Base-by-base conservation (phyloP, 228 moss, liverwort and hornwort genomes). In the Sphagnum fallax region DNA sequence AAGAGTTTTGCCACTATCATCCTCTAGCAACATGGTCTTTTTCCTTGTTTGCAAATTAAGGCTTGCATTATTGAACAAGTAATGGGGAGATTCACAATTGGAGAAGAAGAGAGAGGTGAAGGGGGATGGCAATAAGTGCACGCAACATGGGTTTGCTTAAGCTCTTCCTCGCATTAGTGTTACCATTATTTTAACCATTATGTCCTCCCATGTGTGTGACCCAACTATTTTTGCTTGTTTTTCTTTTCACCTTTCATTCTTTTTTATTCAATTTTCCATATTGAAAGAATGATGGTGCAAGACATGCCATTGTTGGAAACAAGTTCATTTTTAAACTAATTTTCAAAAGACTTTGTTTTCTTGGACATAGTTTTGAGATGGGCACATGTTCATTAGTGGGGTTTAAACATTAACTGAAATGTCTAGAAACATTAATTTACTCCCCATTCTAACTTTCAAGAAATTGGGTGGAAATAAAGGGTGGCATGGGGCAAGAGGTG, bases 71-170 rank as follows among this genome's bases (percentile, higher is more conserved):
- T 0, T 18, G 18, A 18, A 18, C 18, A 18, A 18, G 18, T 18
- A 0, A 0, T 18, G 64, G 16, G 64, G 47, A 47, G 16, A 9
- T 64, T 63, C 15, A 32, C 47, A n/a, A 32, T n/a, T 63, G 62
- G n/a, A 32, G 6, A 63, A 11, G 74, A 51, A 50, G 18, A 18
- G 18, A 18, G 18, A 18, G 71, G 65, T 48, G 65, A 53, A 70
- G 62, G 49, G 62, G 62, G 74, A 94, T 94, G 94, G 88, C 89
- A 78, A 84, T 88, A 79, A 91, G 94, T 72, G 82, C 80, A 67
- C 88, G 89, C 75, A 81, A 88, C 69, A 84, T 81, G 84, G 91
- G 89, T 76, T 76, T 89, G 73, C 72, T 91, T 73, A 86, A 89
- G 67, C 82, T 88, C 67, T 81, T 86, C 53, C 73, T 77, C 63